Evolutionary conservation across 495 filamentous ascomycete genomes (phyloP), one percentile per base, ranked within the genome.

Genomic region (Aspergillus baeticus): DNA sequence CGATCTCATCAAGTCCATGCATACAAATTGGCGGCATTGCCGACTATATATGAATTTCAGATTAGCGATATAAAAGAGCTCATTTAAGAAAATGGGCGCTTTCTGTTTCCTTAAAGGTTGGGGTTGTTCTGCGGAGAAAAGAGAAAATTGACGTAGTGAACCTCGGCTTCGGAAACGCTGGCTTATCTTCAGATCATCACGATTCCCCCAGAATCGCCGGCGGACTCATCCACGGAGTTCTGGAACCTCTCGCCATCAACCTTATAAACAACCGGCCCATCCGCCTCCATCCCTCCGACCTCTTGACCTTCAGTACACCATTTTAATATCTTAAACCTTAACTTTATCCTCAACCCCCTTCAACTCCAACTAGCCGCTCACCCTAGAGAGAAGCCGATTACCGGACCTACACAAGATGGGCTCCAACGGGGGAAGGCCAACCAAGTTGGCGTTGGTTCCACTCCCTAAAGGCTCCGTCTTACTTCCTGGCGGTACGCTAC

Each of bases 401-500:
- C 43, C 56, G 26, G 26, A 29, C 26, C 26, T 4, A 3, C 26
- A 29, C 61, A 71, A 57, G 52, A 78, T 78, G 76, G 71, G 68
- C 54, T 66, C 73, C 60, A 73, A 68, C 62, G 73, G 73, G 55
- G 69, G 64, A 53, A 77, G 72, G 62, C 67, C 75, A 6, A 72
- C 72, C 47, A 81, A 79, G 55, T 74, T 95, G 20, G 87, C 91
- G 38, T 70, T 96, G 58, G 85, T 96, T 48, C 86, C 88, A 18
- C 79, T 96, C 22, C 81, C 89, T 17, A 84, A 85, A 56, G 84
- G 84, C 62, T 79, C 79, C 34, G 87, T 96, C 35, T 82, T 97
- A 22, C 81, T 96, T 0, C 92, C 92, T 18, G 90, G 91, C 46
- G 83, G 87, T 15, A 86, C 89, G 36, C 74, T 91, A 26, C 83